Evolutionary conservation across 495 filamentous ascomycete species (phyloP), one percentile per base, ranked within the genome.

Genomic region (Parmelia sp.): DNA sequence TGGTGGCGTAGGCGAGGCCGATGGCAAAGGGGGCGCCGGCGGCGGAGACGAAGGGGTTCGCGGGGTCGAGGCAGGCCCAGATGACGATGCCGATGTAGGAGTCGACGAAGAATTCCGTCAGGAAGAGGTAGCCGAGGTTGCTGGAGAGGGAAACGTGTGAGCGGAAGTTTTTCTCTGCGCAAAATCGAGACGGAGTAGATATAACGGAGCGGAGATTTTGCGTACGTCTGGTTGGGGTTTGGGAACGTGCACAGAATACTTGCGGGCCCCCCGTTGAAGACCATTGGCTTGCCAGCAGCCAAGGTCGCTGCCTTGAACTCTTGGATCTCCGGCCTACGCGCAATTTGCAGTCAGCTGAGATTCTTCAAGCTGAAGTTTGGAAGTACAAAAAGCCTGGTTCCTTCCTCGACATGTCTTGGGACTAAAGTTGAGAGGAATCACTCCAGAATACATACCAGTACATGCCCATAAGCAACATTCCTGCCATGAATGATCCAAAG

Each of bases 41-140:
- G 10, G 81, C 74, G 2, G 76, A 73, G 37, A 82, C 71, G 71
- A 83, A 83, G 15, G 80, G 81, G 67, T 83, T 83, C 8, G 80
- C 79, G 1, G 80, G 80, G 67, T 82, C 81, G 61, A 83, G 77
- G 61, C 71, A 73, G 36, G 81, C 72, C 81, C 81, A 83, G 69
- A 83, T 83, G 21, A 83, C 74, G 53, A 82, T 71, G 36, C 78
- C 78, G 65, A 83, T 78, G 71, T 81, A 83, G 66, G 66, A 72
- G 66, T 82, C 78, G 25, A 80, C 80, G 70, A 83, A 80, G 68
- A 78, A 83, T 66, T 83, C 81, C 66, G 73, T 80, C 33, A 83
- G 57, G 73, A 83, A 82, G 11, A 83, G 71, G 67, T 77, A 81
- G 27, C 80, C 80, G 35, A 78, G 73, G 63, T 71, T 73, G 21